Conservation (phyloP, 306 rosid species). For the Cicer chorassanicum region DNA sequence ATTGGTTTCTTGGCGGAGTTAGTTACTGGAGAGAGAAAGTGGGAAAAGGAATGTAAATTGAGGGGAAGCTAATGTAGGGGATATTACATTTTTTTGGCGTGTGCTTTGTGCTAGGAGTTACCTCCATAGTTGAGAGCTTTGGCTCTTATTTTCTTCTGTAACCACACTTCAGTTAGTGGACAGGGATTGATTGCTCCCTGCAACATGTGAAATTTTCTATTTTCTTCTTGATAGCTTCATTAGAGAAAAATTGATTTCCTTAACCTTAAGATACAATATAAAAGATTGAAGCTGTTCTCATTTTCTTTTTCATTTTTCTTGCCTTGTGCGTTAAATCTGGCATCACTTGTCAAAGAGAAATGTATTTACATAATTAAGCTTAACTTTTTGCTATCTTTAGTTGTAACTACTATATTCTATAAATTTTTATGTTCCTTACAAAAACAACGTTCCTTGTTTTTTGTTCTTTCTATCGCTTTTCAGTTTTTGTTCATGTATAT, state of each 20-base stretch:
- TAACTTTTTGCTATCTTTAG: background rate
- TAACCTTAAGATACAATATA: background rate
- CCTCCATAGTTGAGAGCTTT: conserved; percentile 7
- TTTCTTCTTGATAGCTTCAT: conserved; percentile 21
- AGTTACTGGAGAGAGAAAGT: background rate
- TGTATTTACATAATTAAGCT: conserved; percentile 3
- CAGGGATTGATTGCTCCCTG: conserved; percentile 18
- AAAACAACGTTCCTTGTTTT: background rate
- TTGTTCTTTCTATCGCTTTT: conserved; percentile 23
- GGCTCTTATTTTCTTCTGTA: conserved; percentile 7
- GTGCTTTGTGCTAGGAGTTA: conserved; percentile 1
- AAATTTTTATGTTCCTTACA: background rate
- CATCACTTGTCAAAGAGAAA: background rate
- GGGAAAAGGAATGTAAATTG: background rate
- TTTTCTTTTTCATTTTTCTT: conserved; percentile 16
- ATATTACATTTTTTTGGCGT: background rate
- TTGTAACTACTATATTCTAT: background rate
- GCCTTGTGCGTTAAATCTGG: background rate
- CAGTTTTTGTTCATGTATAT: conserved; percentile 16
- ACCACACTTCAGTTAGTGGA: background rate
- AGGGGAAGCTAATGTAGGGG: background rate
- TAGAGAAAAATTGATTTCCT: conserved; percentile 32
- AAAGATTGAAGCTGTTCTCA: conserved; percentile 4
- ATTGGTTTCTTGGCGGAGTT: background rate
- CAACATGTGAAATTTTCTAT: conserved; percentile 21